Evolutionary conservation across 2,329 filamentous ascomycete genomes (phyloP), one percentile per base, ranked within the genome.

Genomic region (Colletotrichum abscissum): DNA sequence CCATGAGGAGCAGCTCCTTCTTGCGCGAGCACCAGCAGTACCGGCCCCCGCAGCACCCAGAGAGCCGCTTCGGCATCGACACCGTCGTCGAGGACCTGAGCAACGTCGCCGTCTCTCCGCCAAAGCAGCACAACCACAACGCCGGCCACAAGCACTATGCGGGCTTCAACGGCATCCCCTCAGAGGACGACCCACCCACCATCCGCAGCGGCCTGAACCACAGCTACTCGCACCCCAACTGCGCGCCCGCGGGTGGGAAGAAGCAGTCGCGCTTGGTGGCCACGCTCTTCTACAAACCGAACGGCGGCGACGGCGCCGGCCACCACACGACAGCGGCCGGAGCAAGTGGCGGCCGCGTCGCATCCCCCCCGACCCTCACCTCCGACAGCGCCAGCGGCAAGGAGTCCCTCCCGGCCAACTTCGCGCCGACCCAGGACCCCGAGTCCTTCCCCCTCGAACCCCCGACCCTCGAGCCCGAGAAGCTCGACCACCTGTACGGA

Each of bases 401-500:
- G 62, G 81, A 84, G 79, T 28, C 81, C 74, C 82, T 88, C 75
- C 86, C 88, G 55, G 79, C 85, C 64, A 88, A 91, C 84, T 82
- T 92, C 78, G 88, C 90, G 22, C 89, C 92, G 9, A 89, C 90
- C 62, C 88, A 86, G 76, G 86, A 88, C 76, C 85, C 88, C 69
- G 87, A 89, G n/a, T 84, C 84, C 75, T 91, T 91, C 77, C 89
- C 91, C 28, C 85, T 92, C 63, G 89, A 92, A 79, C 86, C 89
- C 72, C 86, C 90, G 72, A 85, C 86, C 67, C 82, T 86, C 76
- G 86, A 91, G 78, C 82, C 88, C 77, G 86, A 92, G 81, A 85
- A 90, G 69, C 86, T 92, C 65, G 90, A 92, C 78, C 89, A 91
- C 74, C 86, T 92, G 22, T 92, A 92, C 77, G 91, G 91, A 74